Conservation (phyloP, 176 grass and related monocot genomes). For the Leersia perrieri region DNA sequence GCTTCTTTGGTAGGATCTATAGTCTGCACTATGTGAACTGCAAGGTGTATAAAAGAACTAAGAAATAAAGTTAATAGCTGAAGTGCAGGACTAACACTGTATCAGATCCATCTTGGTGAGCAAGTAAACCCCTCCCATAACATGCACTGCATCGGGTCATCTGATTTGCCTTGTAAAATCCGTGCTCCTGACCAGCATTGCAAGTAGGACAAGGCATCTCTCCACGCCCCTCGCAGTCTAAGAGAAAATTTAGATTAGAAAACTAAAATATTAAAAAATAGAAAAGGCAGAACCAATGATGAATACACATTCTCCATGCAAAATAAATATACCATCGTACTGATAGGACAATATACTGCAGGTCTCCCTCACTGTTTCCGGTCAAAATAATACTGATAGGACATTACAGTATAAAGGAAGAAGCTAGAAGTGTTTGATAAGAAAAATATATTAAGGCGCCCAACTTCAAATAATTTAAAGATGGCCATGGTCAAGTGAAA, state of each 20-base stretch:
- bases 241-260: conserved; percentile 6
- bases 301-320: conserved; percentile 10
- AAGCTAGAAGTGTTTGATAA: background rate
- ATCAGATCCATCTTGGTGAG: conserved; percentile 94
- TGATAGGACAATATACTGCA: no score
- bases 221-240: conserved; percentile 72
- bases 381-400: background rate
- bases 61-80: background rate
- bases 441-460: conserved; percentile 3
- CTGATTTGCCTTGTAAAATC: conserved; percentile 78
- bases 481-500: background rate
- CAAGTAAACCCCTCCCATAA: conserved; percentile 72
- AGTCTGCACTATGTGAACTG: background rate
- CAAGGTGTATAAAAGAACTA: background rate
- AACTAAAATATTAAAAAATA: background rate
- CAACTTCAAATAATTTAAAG: background rate
- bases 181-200: conserved; percentile 57
- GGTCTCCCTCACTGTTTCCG: no score
- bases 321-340: background rate
- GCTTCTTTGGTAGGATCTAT: background rate
- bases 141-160: conserved; percentile 65
- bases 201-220: conserved; percentile 65
- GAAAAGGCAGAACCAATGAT: conserved; percentile 6
- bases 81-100: conserved; percentile 54
- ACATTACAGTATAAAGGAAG: background rate